These are phyloP conservation scores for Helotiales sp. DNA, from an alignment of 2,329 filamentous ascomycete species.

Conservation along the genomic window DNA sequence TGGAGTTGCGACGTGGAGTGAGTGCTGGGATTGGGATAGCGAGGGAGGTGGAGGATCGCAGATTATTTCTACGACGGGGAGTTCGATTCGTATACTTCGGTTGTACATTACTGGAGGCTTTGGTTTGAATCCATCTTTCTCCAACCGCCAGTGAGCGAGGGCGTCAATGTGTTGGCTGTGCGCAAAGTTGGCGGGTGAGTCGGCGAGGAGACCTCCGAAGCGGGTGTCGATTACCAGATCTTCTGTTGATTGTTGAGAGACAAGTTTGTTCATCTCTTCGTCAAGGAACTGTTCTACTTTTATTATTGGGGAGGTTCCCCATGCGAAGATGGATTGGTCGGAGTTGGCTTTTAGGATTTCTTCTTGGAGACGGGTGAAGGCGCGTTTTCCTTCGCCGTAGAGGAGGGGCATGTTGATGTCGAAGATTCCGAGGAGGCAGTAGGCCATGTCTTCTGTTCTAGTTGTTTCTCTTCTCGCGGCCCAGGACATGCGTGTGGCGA, in stretches of 20 bases:
- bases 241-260: background rate
- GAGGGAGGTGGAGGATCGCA: background rate
- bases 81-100: background rate
- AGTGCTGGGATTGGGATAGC: background rate
- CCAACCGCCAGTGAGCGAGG: background rate
- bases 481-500: conserved; percentile 4
- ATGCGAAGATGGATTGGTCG: background rate
- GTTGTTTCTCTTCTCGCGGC: conserved; percentile 1
- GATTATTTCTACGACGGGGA: background rate
- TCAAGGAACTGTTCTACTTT: background rate
- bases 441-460: conserved; percentile 7
- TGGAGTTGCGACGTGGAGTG: background rate
- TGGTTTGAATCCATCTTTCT: background rate
- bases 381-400: background rate
- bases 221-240: background rate
- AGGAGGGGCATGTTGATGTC: conserved; percentile 8
- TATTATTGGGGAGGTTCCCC: background rate
- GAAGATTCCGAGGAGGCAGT: conserved; percentile 8
- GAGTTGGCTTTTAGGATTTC: background rate
- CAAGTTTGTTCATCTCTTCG: background rate
- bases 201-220: background rate
- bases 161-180: background rate
- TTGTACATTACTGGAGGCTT: background rate
- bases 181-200: background rate
- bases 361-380: background rate